Conservation (phyloP, 345 rosid genomes). For the Brassica nigra region DNA sequence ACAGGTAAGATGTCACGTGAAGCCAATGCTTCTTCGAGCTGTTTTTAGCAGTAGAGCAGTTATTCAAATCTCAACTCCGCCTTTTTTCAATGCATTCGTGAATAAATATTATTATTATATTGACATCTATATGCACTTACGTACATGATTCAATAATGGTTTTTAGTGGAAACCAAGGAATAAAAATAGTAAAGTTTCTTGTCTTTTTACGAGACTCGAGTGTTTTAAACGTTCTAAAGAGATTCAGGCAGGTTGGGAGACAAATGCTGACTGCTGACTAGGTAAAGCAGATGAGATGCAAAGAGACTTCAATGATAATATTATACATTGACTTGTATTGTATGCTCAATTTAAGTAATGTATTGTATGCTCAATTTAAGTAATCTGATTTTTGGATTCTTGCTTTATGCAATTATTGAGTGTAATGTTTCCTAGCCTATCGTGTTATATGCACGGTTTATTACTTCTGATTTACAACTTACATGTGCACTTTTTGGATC, state of each 20-base stretch:
- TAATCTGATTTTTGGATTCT: conserved; percentile 8
- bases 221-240: conserved; percentile 4
- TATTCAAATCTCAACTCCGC: conserved; percentile 29
- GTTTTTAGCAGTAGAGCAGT: conserved; percentile 29
- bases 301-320: not conserved
- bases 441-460: not conserved
- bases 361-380: not conserved
- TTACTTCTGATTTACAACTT: not conserved
- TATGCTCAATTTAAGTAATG: not conserved
- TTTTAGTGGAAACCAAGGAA: conserved; percentile 20
- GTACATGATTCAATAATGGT: conserved; percentile 23
- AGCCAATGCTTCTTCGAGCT: conserved; percentile 33
- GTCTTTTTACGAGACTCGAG: not conserved
- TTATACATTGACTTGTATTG: not conserved
- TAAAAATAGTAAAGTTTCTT: conserved; percentile 1
- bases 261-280: conserved; percentile 32
- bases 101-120: conserved; percentile 5
- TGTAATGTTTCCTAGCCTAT: not conserved
- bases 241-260: conserved; percentile 23
- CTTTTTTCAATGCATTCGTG: conserved; percentile 13
- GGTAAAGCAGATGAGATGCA: not conserved
- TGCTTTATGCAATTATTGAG: conserved; percentile 16
- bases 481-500: not conserved
- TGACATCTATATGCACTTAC: conserved; percentile 15
- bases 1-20: conserved; percentile 36